phyloP scores from a whole-genome alignment of 768 basidiomycete species.

The Phaeotremella skinneri region DNA sequence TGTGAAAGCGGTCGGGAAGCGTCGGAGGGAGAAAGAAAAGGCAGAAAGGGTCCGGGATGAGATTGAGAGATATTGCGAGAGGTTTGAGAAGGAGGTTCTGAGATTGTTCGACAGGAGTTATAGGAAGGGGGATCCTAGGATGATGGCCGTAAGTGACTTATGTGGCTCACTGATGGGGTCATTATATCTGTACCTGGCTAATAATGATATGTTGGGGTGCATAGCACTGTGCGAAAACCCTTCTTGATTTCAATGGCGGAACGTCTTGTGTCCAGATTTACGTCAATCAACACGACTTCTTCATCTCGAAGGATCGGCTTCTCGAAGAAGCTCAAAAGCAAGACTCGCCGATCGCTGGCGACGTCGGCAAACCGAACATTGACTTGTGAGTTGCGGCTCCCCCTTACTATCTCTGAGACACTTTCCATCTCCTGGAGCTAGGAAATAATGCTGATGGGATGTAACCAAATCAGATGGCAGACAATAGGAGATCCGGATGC shows the following conservation, averaged over 20 bases:
- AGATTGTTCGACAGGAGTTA: constrained; percentile 93
- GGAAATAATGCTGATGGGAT: no score
- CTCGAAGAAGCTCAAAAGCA: constrained; percentile 54
- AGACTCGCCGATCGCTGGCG: constrained; percentile 55
- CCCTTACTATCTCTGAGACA: no score
- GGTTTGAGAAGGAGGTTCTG: constrained; percentile 98
- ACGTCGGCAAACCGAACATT: constrained; percentile 12
- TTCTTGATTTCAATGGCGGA: constrained; percentile 97
- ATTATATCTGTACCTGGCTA: not conserved
- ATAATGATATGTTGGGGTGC: no score
- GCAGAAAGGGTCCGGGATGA: constrained; percentile 72
- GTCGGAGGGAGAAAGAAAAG: constrained; percentile 69
- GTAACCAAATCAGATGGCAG: constrained; percentile 64
- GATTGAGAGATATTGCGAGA: constrained; percentile 96
- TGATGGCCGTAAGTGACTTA: constrained; percentile 79
- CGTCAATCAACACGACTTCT: constrained; percentile 99
- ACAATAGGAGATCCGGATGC: constrained; percentile 74
- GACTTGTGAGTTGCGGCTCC: constrained; percentile 33
- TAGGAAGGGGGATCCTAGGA: constrained; percentile 93
- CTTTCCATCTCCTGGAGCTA: no score
- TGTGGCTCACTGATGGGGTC: not conserved
- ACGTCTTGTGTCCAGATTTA: constrained; percentile 96
- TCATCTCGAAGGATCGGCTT: constrained; percentile 79
- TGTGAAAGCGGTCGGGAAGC: constrained; percentile 66
- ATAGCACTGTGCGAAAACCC: constrained; percentile 93